These are phyloP conservation scores for Russula sp. DNA, from an alignment of 768 basidiomycete genomes.

Conservation along the genomic window DNA sequence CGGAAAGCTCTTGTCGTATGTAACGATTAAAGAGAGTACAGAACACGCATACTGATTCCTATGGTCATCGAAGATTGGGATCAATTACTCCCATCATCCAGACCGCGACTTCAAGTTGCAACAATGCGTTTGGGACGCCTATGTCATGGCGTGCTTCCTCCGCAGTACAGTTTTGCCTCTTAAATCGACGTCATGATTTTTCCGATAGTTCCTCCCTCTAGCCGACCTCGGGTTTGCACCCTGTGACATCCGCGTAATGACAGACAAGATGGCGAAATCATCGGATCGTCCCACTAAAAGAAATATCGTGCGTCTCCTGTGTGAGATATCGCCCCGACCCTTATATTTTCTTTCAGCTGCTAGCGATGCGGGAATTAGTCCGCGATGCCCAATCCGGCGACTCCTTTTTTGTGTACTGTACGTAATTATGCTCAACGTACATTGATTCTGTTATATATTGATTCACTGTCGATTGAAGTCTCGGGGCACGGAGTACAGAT, in stretches of 20 bases:
- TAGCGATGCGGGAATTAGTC: neutral
- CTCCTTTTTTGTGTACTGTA: constrained; percentile 11
- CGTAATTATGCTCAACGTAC: neutral
- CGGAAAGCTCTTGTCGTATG: constrained; percentile 1
- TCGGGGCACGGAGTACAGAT: constrained; percentile 6
- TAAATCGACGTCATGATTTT: neutral
- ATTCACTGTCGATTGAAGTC: neutral
- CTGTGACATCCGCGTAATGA: neutral
- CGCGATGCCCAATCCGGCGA: neutral
- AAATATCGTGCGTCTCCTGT: constrained; percentile 7
- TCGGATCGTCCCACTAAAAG: neutral
- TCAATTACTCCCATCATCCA: neutral
- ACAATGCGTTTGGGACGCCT: neutral
- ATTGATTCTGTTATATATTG: neutral
- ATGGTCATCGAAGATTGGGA: constrained; percentile 6
- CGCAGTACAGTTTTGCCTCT: neutral
- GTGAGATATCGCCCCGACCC: neutral
- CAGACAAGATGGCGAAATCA: neutral
- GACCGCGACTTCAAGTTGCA: neutral
- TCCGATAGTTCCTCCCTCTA: neutral
- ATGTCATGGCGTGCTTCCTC: neutral
- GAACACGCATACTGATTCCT: neutral
- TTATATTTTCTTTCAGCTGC: neutral
- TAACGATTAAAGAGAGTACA: neutral
- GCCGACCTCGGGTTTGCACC: neutral